phyloP scores from a whole-genome alignment of 1,284 basidiomycete genomes.

The Coniferiporia sulphurascens region DNA sequence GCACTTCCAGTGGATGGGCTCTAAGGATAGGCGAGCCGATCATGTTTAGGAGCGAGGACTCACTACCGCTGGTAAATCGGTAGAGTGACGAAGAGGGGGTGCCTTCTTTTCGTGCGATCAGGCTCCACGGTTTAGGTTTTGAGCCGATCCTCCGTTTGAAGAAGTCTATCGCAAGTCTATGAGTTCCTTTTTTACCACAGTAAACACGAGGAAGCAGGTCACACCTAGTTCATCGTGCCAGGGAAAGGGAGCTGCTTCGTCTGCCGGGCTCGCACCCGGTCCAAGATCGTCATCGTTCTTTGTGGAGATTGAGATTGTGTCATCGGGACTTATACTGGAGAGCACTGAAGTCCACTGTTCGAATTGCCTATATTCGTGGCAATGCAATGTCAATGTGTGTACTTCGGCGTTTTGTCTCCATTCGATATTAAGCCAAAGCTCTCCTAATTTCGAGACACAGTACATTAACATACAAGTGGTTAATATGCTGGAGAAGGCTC shows the following conservation, averaged over 20 bases:
- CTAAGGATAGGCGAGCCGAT: background rate
- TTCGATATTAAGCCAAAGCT: background rate
- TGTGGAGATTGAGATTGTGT: background rate
- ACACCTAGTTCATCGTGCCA: slow-evolving; percentile 12
- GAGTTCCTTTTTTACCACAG: background rate
- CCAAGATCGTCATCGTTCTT: background rate
- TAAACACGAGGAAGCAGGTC: background rate
- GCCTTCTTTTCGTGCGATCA: slow-evolving; percentile 11
- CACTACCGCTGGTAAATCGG: slow-evolving; percentile 6
- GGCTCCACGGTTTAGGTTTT: slow-evolving; percentile 14
- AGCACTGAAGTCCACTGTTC: background rate
- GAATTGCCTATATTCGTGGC: background rate
- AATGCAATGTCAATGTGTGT: background rate
- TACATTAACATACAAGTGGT: background rate
- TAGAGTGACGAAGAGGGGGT: slow-evolving; percentile 10
- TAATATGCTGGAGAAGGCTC: background rate
- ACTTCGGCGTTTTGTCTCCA: background rate
- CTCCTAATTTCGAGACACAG: background rate
- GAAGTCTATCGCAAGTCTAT: background rate
- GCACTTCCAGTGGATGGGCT: background rate
- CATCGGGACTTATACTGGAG: background rate
- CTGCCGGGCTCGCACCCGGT: background rate
- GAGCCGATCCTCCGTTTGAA: background rate
- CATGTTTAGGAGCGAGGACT: background rate
- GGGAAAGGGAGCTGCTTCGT: background rate